A percentile compares a stretch with the other conserved stretches of the same genome.
Evolutionary conservation across 2,329 filamentous ascomycete genomes (phyloP).

Genomic region (Alternaria triticimaculans): DNA sequence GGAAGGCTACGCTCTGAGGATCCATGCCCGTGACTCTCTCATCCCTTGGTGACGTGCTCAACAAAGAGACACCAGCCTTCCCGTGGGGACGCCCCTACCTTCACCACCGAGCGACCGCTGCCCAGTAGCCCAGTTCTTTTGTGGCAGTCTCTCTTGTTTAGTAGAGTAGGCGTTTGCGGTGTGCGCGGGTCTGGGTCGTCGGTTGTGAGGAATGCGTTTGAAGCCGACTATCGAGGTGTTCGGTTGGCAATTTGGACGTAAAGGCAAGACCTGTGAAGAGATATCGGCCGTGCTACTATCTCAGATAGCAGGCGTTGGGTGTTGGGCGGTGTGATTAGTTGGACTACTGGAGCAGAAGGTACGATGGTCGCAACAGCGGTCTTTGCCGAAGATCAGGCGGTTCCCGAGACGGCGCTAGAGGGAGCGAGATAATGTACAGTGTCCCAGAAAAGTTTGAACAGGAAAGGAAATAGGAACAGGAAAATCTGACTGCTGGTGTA

Average conservation of each 20-base stretch:
- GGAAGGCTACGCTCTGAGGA: conserved; percentile 67
- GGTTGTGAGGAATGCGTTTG: neutral
- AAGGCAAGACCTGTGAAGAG: neutral
- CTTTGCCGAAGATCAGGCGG: conserved; percentile 6
- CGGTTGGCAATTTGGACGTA: neutral
- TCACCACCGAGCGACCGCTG: conserved; percentile 16
- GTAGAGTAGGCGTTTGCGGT: neutral
- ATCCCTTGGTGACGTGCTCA: conserved; percentile 39
- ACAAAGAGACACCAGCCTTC: conserved; percentile 29
- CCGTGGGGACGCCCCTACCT: conserved; percentile 18
- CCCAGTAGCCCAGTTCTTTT: conserved; percentile 7
- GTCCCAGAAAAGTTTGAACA: neutral
- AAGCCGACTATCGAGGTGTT: neutral
- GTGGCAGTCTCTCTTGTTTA: neutral
- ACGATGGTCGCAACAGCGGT: neutral
- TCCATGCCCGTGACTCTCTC: conserved; percentile 59
- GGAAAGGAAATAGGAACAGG: neutral
- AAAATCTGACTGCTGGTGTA: neutral
- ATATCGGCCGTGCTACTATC: neutral
- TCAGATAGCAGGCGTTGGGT: neutral
- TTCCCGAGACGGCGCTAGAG: neutral
- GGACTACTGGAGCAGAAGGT: conserved; percentile 6
- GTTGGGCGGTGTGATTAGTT: conserved; percentile 1
- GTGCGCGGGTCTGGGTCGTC: neutral
- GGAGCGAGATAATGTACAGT: neutral